phyloP scores from a whole-genome alignment of 495 filamentous ascomycete species.

The Podospora australis region DNA sequence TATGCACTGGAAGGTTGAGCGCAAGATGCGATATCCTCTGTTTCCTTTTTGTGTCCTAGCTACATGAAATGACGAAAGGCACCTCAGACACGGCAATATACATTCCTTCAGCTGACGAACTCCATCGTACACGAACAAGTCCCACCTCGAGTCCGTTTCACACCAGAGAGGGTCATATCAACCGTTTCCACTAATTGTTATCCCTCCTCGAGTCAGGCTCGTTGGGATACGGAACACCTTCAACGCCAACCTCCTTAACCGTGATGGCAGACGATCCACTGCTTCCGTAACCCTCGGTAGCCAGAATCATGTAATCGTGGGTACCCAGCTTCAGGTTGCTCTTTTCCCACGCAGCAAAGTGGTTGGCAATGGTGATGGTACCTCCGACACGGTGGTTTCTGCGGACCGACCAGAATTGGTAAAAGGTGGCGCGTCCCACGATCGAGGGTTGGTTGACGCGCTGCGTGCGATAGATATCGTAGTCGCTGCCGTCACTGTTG shows the following conservation, averaged over 20 bases:
- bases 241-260: constrained; percentile 14
- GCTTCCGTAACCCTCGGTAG: constrained; percentile 46
- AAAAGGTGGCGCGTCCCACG: constrained; percentile 50
- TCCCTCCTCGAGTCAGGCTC: constrained; percentile 17
- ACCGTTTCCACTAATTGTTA: constrained; percentile 13
- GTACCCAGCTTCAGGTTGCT: constrained; percentile 43
- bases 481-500: constrained; percentile 48
- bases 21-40: no score
- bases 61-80: no score
- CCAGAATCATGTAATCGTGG: constrained; percentile 51
- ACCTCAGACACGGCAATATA: no score
- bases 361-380: constrained; percentile 42
- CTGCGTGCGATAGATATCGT: constrained; percentile 51
- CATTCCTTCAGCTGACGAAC: no score
- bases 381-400: constrained; percentile 34
- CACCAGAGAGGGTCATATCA: no score
- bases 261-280: constrained; percentile 9
- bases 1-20: no score
- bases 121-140: no score
- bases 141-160: no score
- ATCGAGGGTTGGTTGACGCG: constrained; percentile 52
- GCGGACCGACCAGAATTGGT: constrained; percentile 55
- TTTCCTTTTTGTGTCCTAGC: no score
- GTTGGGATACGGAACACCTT: constrained; percentile 13
- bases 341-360: constrained; percentile 52